A percentile compares a stretch with the other conserved stretches of the same genome.
phyloP scores from a whole-genome alignment of 495 filamentous ascomycete species.

The Pseudotulostoma volvatum region DNA sequence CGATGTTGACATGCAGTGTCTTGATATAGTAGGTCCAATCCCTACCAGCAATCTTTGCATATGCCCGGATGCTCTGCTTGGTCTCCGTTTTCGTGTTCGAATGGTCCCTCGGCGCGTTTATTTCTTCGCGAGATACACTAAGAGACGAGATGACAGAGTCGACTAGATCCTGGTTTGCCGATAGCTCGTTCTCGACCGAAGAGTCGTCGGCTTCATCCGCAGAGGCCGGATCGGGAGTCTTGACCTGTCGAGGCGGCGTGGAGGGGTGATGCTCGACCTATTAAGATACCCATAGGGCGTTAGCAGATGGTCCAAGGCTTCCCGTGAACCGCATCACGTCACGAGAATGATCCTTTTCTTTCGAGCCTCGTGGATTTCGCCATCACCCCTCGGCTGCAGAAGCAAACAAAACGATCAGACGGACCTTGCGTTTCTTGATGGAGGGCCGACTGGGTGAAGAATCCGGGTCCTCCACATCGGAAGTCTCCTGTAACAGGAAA shows the following conservation, averaged over 20 bases:
- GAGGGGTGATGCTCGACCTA: slow-evolving; percentile 25
- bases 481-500: slow-evolving; percentile 30
- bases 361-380: no score
- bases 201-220: slow-evolving; percentile 29
- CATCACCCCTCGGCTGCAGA: no score
- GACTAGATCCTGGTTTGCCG: slow-evolving; percentile 47
- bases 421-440: slow-evolving; percentile 62
- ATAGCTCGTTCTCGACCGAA: slow-evolving; percentile 34
- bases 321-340: no score
- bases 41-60: slow-evolving; percentile 79
- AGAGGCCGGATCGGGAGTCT: slow-evolving; percentile 17
- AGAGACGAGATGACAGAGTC: slow-evolving; percentile 59
- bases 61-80: slow-evolving; percentile 61
- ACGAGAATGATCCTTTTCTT: no score
- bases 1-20: slow-evolving; percentile 64
- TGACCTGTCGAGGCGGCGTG: slow-evolving; percentile 13
- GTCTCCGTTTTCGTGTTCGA: slow-evolving; percentile 58
- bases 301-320: no score
- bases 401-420: no score
- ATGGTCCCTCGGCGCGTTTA: slow-evolving; percentile 57
- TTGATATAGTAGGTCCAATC: slow-evolving; percentile 94
- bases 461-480: slow-evolving; percentile 36
- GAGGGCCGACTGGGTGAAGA: slow-evolving; percentile 58
- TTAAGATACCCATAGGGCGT: no score
- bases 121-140: slow-evolving; percentile 36